phyloP scores from a whole-genome alignment of 345 rosid genomes.

The Euclidium syriacum region DNA sequence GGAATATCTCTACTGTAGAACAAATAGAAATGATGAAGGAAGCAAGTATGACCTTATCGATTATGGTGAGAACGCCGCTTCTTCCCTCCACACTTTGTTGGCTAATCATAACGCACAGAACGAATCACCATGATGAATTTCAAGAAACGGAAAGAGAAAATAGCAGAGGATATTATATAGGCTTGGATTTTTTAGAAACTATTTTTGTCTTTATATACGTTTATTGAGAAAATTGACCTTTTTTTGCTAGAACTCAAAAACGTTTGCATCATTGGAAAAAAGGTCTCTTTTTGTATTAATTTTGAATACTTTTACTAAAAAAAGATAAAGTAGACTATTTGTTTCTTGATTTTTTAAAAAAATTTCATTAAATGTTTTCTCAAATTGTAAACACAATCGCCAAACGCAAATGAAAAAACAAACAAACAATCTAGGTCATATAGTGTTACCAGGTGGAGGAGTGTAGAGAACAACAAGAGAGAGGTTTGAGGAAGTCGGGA shows the following conservation, averaged over 20 bases:
- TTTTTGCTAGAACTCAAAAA: too few relatives aligned
- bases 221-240: too few relatives aligned
- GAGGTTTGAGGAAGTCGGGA: slow-evolving; percentile 65
- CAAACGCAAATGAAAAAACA: background rate
- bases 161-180: background rate
- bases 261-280: too few relatives aligned
- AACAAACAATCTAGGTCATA: background rate
- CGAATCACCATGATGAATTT: background rate
- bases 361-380: background rate
- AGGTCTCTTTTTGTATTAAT: too few relatives aligned
- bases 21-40: background rate
- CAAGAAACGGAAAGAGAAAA: background rate
- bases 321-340: too few relatives aligned
- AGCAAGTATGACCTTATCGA: slow-evolving; percentile 39
- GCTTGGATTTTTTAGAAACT: background rate
- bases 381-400: background rate
- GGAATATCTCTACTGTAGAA: background rate
- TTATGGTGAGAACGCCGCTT: slow-evolving; percentile 36
- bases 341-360: background rate
- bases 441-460: slow-evolving; percentile 11
- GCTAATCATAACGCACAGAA: slow-evolving; percentile 31
- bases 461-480: slow-evolving; percentile 55
- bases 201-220: slow-evolving; percentile 8
- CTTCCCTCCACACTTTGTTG: slow-evolving; percentile 40
- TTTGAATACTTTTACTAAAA: too few relatives aligned